These are phyloP conservation scores for Casuarina equisetifolia DNA, from an alignment of 306 rosid species.

Conservation along the genomic window DNA sequence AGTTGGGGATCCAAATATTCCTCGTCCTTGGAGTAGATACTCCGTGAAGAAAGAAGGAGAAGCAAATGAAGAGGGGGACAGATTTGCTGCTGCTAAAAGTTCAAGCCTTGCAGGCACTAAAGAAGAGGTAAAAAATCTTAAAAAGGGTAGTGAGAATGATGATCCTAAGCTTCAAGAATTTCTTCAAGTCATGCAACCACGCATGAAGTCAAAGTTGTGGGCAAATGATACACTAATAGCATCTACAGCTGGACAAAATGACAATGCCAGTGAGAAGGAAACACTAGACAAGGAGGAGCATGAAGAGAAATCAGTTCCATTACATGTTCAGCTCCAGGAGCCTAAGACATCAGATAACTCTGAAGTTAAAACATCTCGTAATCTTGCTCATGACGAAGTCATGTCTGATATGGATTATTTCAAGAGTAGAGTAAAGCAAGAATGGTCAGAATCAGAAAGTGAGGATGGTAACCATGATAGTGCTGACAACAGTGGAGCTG, in stretches of 20 bases:
- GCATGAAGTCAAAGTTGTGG: slow-evolving; percentile 78
- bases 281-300: slow-evolving; percentile 31
- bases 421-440: slow-evolving; percentile 68
- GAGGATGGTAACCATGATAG: slow-evolving; percentile 37
- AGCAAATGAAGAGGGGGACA: slow-evolving; percentile 30
- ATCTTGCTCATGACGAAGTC: slow-evolving; percentile 38
- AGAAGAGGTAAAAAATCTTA: slow-evolving; percentile 27
- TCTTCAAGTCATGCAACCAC: slow-evolving; percentile 83
- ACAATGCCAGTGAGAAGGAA: slow-evolving; percentile 34
- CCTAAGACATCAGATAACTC: slow-evolving; percentile 22
- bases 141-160: slow-evolving; percentile 34
- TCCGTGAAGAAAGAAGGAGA: slow-evolving; percentile 47
- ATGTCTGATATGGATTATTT: slow-evolving; percentile 80
- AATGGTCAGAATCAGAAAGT: slow-evolving; percentile 87
- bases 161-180: slow-evolving; percentile 73
- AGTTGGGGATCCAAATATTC: slow-evolving; percentile 75
- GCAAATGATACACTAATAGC: slow-evolving; percentile 59
- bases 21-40: slow-evolving; percentile 83
- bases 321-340: slow-evolving; percentile 25
- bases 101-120: slow-evolving; percentile 26
- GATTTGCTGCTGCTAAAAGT: slow-evolving; percentile 26
- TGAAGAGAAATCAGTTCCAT: slow-evolving; percentile 24
- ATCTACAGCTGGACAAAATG: slow-evolving; percentile 16
- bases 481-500: slow-evolving; percentile 25
- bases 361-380: slow-evolving; percentile 28